phyloP scores from a whole-genome alignment of 768 basidiomycete genomes.

The Suillus paluster region DNA sequence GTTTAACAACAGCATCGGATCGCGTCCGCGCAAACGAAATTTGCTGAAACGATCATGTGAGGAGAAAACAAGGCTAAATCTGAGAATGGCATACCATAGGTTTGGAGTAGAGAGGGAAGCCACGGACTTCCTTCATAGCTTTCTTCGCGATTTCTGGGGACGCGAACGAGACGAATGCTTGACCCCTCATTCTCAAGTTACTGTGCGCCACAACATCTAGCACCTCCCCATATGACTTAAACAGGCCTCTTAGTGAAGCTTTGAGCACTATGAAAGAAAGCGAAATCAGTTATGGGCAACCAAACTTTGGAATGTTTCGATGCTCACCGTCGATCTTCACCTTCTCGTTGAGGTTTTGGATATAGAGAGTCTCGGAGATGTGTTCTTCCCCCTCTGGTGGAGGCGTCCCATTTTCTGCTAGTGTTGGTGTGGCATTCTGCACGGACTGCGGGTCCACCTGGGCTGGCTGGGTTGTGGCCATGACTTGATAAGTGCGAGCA shows the following conservation, averaged over 20 bases:
- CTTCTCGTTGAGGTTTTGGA: slow-evolving; percentile 96
- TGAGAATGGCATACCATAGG: slow-evolving; percentile 73
- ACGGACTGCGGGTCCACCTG: slow-evolving; percentile 32
- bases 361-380: slow-evolving; percentile 87
- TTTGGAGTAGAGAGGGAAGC: slow-evolving; percentile 95
- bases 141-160: slow-evolving; percentile 81
- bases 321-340: slow-evolving; percentile 75
- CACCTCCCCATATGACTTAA: slow-evolving; percentile 93
- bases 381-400: slow-evolving; percentile 44
- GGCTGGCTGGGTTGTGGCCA: slow-evolving; percentile 43
- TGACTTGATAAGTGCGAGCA: slow-evolving; percentile 22
- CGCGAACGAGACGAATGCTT: slow-evolving; percentile 95
- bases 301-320: background rate
- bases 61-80: slow-evolving; percentile 6
- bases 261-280: slow-evolving; percentile 68
- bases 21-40: slow-evolving; percentile 89
- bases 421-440: slow-evolving; percentile 24
- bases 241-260: slow-evolving; percentile 82
- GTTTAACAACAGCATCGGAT: slow-evolving; percentile 90
- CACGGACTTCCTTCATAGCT: slow-evolving; percentile 90
- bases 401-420: slow-evolving; percentile 20
- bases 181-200: slow-evolving; percentile 97
- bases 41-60: slow-evolving; percentile 60
- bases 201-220: slow-evolving; percentile 94
- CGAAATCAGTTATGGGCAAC: slow-evolving; percentile 14